phyloP scores from a whole-genome alignment of 352 stramenopile species.

The Pythium chondricola region DNA sequence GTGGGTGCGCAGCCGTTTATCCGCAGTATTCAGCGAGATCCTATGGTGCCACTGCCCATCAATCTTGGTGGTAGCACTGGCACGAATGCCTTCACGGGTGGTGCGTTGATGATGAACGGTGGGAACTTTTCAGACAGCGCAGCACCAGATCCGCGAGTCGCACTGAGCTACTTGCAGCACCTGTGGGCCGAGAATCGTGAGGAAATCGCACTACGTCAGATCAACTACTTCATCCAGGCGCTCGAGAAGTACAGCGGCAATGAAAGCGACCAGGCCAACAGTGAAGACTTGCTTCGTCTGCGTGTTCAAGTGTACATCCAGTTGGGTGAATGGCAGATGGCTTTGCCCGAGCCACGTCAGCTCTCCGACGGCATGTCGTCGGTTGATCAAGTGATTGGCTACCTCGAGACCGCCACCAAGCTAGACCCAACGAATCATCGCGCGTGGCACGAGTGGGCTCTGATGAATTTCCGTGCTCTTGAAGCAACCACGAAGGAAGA shows the following conservation, averaged over 20 bases:
- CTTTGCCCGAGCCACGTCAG: slow-evolving; percentile 60
- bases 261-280: slow-evolving; percentile 16
- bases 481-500: slow-evolving; percentile 58
- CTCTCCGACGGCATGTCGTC: slow-evolving; percentile 55
- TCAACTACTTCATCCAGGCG: slow-evolving; percentile 81
- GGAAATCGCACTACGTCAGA: slow-evolving; percentile 76
- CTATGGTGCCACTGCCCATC: slow-evolving; percentile 55
- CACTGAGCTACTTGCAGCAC: slow-evolving; percentile 76
- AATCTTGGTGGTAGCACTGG: slow-evolving; percentile 53
- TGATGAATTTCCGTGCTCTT: slow-evolving; percentile 95
- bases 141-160: slow-evolving; percentile 65
- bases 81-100: slow-evolving; percentile 1
- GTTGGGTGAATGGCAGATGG: slow-evolving; percentile 82
- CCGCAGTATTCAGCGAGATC: slow-evolving; percentile 65
- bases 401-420: slow-evolving; percentile 76
- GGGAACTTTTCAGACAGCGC: slow-evolving; percentile 60
- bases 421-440: slow-evolving; percentile 92
- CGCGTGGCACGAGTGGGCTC: slow-evolving; percentile 97
- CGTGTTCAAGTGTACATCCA: slow-evolving; percentile 86
- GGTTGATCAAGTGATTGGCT: slow-evolving; percentile 67
- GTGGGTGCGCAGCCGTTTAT: slow-evolving; percentile 80
- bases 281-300: slow-evolving; percentile 63
- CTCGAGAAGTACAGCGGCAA: slow-evolving; percentile 62
- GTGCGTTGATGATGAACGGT: slow-evolving; percentile 5
- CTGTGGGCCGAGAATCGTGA: slow-evolving; percentile 80